Conservation (phyloP, 2,329 filamentous ascomycete genomes). For the Aureobasidium sp. region DNA sequence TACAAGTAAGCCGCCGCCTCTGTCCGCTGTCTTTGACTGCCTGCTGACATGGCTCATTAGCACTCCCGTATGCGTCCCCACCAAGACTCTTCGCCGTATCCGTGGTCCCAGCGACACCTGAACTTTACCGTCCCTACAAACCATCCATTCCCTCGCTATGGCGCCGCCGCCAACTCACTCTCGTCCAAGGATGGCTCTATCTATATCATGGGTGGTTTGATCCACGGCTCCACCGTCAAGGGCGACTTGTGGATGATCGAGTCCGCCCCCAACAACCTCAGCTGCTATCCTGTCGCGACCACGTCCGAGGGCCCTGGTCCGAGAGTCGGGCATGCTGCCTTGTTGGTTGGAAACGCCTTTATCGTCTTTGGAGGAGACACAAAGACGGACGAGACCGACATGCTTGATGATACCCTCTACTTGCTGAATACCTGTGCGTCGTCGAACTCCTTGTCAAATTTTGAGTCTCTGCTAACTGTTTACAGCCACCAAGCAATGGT, state of each 20-base stretch:
- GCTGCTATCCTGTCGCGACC: conserved; percentile 85
- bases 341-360: conserved; percentile 95
- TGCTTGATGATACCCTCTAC: conserved; percentile 91
- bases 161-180: conserved; percentile 85
- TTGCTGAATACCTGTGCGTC: conserved; percentile 90
- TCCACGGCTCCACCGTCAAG: conserved; percentile 92
- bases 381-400: conserved; percentile 87
- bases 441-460: background rate
- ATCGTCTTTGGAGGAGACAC: conserved; percentile 99
- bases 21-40: conserved; percentile 25
- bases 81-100: conserved; percentile 77
- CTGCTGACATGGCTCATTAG: conserved; percentile 27
- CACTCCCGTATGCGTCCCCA: conserved; percentile 25
- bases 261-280: conserved; percentile 70
- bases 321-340: conserved; percentile 85
- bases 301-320: conserved; percentile 92
- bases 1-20: conserved; percentile 40
- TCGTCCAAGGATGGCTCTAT: conserved; percentile 96
- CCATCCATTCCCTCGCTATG: conserved; percentile 92
- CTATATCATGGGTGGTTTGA: conserved; percentile 94
- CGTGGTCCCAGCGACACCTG: conserved; percentile 86
- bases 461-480: conserved; percentile 24
- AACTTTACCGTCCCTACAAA: conserved; percentile 76
- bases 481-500: conserved; percentile 94
- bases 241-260: conserved; percentile 98